phyloP scores from a whole-genome alignment of 352 stramenopile species.

The Plasmopara viticola region DNA sequence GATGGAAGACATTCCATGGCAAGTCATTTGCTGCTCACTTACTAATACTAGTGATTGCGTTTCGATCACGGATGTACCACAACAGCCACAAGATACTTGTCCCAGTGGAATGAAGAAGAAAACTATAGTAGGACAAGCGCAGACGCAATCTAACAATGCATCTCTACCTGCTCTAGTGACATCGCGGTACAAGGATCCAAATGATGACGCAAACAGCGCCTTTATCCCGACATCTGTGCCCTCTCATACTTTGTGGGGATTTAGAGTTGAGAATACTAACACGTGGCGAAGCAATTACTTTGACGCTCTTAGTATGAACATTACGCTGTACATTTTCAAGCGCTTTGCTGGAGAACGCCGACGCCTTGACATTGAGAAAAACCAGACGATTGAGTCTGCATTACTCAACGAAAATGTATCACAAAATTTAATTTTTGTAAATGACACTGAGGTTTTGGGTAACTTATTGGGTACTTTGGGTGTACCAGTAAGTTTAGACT shows the following conservation, averaged over 20 bases:
- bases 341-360: slow-evolving; percentile 49
- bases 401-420: slow-evolving; percentile 52
- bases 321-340: slow-evolving; percentile 80
- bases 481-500: slow-evolving; percentile 46
- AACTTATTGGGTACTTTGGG: slow-evolving; percentile 58
- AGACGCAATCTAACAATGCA: slow-evolving; percentile 30
- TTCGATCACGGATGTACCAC: slow-evolving; percentile 36
- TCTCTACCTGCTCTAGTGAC: slow-evolving; percentile 37
- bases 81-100: slow-evolving; percentile 29
- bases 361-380: slow-evolving; percentile 36
- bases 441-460: slow-evolving; percentile 52
- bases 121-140: slow-evolving; percentile 58
- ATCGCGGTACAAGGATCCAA: slow-evolving; percentile 91
- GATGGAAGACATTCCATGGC: slow-evolving; percentile 91
- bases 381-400: slow-evolving; percentile 29
- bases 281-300: slow-evolving; percentile 94
- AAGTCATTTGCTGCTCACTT: slow-evolving; percentile 83
- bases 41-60: slow-evolving; percentile 54
- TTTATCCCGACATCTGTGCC: slow-evolving; percentile 85
- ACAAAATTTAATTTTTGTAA: slow-evolving; percentile 35
- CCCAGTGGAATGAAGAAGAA: slow-evolving; percentile 54
- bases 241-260: slow-evolving; percentile 66
- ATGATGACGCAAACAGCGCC: slow-evolving; percentile 82
- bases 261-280: slow-evolving; percentile 84
- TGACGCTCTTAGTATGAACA: slow-evolving; percentile 90